phyloP scores from a whole-genome alignment of 2,329 filamentous ascomycete species.

The Colletotrichum liaoningense region DNA sequence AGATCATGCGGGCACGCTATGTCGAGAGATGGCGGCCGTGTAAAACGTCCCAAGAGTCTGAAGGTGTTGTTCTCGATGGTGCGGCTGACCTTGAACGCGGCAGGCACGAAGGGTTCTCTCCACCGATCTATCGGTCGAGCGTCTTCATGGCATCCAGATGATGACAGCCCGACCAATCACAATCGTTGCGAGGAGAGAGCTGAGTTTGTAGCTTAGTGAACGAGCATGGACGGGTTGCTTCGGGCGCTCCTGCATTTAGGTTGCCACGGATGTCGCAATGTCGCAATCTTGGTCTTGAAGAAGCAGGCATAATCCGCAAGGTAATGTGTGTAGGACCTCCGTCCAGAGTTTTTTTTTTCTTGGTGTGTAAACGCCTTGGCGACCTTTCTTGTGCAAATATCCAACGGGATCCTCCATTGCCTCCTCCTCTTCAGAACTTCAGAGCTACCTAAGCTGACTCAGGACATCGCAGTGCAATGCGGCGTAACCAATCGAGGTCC shows the following conservation, averaged over 20 bases:
- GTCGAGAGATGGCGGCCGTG: not conserved
- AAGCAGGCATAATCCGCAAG: slow-evolving; percentile 13
- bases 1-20: not conserved
- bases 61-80: not conserved
- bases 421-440: too few relatives aligned
- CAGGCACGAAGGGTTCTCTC: not conserved
- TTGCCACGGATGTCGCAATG: slow-evolving; percentile 14
- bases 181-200: not conserved
- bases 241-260: not conserved
- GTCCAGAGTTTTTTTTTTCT: slow-evolving; percentile 11
- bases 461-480: not conserved
- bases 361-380: not conserved
- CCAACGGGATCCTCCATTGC: too few relatives aligned
- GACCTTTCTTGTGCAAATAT: not conserved
- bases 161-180: not conserved
- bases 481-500: not conserved
- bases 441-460: not conserved
- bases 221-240: not conserved
- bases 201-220: not conserved
- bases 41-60: slow-evolving; percentile 13
- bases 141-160: slow-evolving; percentile 3
- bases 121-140: not conserved
- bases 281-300: not conserved
- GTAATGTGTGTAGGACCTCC: not conserved
- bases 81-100: not conserved